Conservation (phyloP, 2,329 filamentous ascomycete species). For the Cercospora citrullina region DNA sequence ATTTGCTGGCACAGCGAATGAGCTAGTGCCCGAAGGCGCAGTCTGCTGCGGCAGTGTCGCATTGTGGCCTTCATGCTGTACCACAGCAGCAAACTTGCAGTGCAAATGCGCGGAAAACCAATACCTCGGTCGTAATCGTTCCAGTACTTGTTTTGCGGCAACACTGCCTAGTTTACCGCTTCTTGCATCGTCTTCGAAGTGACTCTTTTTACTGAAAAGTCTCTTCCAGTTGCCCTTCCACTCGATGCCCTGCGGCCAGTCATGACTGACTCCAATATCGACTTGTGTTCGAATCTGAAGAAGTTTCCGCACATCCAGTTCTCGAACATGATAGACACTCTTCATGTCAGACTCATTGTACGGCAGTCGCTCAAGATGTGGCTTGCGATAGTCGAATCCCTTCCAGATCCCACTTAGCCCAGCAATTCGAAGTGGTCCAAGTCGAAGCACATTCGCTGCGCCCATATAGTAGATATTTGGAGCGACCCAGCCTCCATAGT, state of each 20-base stretch:
- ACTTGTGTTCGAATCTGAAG: conserved; percentile 82
- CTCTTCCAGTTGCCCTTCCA: conserved; percentile 67
- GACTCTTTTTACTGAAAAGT: conserved; percentile 71
- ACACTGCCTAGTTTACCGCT: conserved; percentile 75
- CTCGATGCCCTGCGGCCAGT: conserved; percentile 89
- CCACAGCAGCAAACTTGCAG: conserved; percentile 73
- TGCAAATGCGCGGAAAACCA: conserved; percentile 95
- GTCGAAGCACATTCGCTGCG: conserved; percentile 80
- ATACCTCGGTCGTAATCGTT: conserved; percentile 75
- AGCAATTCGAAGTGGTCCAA: conserved; percentile 83
- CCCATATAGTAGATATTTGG: conserved; percentile 97
- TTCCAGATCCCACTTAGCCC: conserved; percentile 96
- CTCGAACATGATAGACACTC: conserved; percentile 85
- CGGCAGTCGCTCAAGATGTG: conserved; percentile 82
- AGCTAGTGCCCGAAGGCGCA: not conserved
- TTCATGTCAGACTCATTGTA: conserved; percentile 75
- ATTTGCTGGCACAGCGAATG: not conserved
- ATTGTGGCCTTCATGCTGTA: conserved; percentile 46
- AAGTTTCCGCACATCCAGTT: conserved; percentile 87
- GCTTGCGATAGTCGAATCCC: conserved; percentile 78
- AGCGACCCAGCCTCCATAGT: conserved; percentile 95
- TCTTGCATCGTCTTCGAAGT: conserved; percentile 73
- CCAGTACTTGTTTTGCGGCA: conserved; percentile 77
- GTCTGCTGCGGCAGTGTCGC: not conserved
- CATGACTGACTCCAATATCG: conserved; percentile 88